Evolutionary conservation across 1,284 basidiomycete genomes (phyloP).

Genomic region (Albatrellus sp.): DNA sequence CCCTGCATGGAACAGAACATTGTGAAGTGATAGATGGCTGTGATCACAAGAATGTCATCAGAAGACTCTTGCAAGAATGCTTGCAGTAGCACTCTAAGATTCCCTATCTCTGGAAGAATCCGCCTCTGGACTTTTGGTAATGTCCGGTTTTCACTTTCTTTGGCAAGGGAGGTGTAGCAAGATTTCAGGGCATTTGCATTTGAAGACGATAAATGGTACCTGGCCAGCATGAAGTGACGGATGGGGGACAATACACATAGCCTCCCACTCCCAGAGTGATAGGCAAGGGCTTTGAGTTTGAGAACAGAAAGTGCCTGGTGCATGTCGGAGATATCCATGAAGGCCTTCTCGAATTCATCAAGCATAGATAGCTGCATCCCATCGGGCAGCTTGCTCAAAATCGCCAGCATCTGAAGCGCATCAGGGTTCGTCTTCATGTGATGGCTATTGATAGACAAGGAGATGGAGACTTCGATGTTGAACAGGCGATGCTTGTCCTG

Average conservation of each 20-base stretch:
- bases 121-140: background rate
- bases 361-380: slow-evolving; percentile 3
- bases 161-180: background rate
- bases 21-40: too few species aligned
- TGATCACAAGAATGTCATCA: too few species aligned
- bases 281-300: slow-evolving; percentile 1
- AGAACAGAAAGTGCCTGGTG: background rate
- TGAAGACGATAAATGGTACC: too few species aligned
- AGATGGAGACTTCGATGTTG: slow-evolving; percentile 7
- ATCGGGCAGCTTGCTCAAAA: slow-evolving; percentile 8
- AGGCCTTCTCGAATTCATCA: background rate
- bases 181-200: background rate
- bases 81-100: too few species aligned
- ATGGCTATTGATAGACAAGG: slow-evolving; percentile 5
- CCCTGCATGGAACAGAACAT: too few species aligned
- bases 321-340: too few species aligned
- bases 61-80: too few species aligned
- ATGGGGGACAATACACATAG: too few species aligned
- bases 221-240: slow-evolving; percentile 1
- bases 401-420: slow-evolving; percentile 3
- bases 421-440: slow-evolving; percentile 2
- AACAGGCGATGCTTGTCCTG: background rate
- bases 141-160: background rate
- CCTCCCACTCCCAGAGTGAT: too few species aligned
- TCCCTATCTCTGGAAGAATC: slow-evolving; percentile 2